Conservation (phyloP, 805 yeast species). For the Pichia gijzeniarum region DNA sequence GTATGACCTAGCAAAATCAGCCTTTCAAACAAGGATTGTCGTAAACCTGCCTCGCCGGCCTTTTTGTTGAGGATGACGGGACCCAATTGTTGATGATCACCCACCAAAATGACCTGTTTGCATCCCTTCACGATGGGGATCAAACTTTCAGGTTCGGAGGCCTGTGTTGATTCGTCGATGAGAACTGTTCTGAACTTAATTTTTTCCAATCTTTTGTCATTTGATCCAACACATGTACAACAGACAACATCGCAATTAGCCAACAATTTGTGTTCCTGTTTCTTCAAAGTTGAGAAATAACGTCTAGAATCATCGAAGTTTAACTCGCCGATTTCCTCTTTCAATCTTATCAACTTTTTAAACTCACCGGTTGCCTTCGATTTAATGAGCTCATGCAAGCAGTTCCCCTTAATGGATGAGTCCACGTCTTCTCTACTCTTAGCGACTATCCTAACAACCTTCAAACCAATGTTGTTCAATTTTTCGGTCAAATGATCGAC, state of each 20-base stretch:
- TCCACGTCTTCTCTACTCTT: conserved; percentile 77
- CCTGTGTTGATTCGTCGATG: conserved; percentile 91
- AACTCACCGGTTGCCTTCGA: conserved; percentile 47
- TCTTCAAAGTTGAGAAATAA: conserved; percentile 36
- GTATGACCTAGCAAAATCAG: conserved; percentile 73
- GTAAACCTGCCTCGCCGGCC: conserved; percentile 83
- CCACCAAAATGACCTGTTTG: conserved; percentile 78
- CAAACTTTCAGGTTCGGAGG: conserved; percentile 86
- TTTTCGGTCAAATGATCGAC: conserved; percentile 85
- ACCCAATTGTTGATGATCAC: conserved; percentile 94
- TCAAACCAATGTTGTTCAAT: conserved; percentile 60
- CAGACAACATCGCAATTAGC: conserved; percentile 71
- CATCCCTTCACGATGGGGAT: conserved; percentile 89
- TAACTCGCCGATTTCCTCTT: conserved; percentile 64
- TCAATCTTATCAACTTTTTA: conserved; percentile 50
- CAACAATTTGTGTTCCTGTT: conserved; percentile 45
- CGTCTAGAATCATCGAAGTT: conserved; percentile 45
- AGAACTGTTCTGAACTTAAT: conserved; percentile 68
- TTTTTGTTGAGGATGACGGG: conserved; percentile 78
- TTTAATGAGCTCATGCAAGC: conserved; percentile 50
- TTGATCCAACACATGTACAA: conserved; percentile 91
- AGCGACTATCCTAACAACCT: conserved; percentile 74
- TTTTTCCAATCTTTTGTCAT: conserved; percentile 54
- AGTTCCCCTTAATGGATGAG: conserved; percentile 48
- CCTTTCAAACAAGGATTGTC: conserved; percentile 83